Percentiles rank a stretch among this genome's conserved stretches.
These are phyloP conservation scores for Boeremia exigua DNA, from an alignment of 2,329 filamentous ascomycete genomes.

Conservation along the genomic window DNA sequence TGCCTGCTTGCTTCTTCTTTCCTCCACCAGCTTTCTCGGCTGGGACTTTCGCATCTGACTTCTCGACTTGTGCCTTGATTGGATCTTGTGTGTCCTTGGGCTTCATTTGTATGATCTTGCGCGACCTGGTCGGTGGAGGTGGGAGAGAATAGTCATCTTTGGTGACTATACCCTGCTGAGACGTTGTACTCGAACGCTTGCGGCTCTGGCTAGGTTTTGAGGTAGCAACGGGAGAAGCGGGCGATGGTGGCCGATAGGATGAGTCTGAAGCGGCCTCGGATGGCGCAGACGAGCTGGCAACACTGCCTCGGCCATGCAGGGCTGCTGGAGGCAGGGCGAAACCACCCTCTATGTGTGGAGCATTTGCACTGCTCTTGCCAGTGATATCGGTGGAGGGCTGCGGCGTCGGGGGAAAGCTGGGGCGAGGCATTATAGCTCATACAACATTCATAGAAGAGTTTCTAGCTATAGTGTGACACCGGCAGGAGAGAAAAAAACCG, in stretches of 20 bases:
- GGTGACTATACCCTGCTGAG: constrained; percentile 48
- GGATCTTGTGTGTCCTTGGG: constrained; percentile 54
- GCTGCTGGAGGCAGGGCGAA: constrained; percentile 82
- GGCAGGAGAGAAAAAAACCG: constrained; percentile 4
- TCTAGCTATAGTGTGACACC: constrained; percentile 16
- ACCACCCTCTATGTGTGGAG: constrained; percentile 67
- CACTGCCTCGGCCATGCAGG: constrained; percentile 57
- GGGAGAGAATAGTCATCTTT: constrained; percentile 80
- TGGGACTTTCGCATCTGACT: constrained; percentile 29
- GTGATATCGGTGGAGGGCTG: constrained; percentile 81
- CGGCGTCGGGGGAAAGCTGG: constrained; percentile 74
- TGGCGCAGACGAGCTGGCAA: constrained; percentile 53
- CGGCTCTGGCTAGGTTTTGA: constrained; percentile 40
- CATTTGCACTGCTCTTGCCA: constrained; percentile 69
- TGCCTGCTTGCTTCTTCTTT: constrained; percentile 75
- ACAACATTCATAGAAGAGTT: constrained; percentile 23
- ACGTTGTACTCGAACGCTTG: constrained; percentile 39
- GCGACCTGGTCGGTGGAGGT: constrained; percentile 86
- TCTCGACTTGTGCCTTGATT: constrained; percentile 27
- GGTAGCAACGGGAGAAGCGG: constrained; percentile 44
- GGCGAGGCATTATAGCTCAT: constrained; percentile 63
- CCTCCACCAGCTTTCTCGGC: constrained; percentile 45
- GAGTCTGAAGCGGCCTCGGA: constrained; percentile 58
- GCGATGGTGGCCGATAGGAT: constrained; percentile 58
- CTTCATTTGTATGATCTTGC: constrained; percentile 99